Percentiles rank a stretch among this genome's conserved stretches.
Evolutionary conservation across 768 basidiomycete species (phyloP).

Genomic region (Hemileccinum impolitum): DNA sequence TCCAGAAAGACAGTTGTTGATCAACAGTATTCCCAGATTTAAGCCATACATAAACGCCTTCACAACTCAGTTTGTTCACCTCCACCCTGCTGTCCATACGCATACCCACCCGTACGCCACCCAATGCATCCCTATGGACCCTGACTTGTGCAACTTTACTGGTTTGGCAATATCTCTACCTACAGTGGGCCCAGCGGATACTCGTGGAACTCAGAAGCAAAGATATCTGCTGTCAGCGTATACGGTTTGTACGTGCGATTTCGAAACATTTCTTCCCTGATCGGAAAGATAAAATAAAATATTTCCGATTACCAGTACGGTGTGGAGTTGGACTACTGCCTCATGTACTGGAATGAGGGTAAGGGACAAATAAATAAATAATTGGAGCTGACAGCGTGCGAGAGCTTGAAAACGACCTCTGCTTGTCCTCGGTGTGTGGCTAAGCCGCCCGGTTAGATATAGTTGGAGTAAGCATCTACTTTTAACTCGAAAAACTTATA

Average conservation of each 20-base stretch:
- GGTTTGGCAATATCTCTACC: conserved; percentile 5
- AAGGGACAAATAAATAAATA: not conserved
- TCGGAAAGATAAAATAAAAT: conserved; percentile 2
- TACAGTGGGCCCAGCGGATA: not conserved
- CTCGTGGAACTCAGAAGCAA: conserved; percentile 6
- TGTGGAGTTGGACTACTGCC: not conserved
- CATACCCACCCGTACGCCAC: not conserved
- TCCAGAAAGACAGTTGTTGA: conserved; percentile 6
- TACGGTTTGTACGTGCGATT: conserved; percentile 5
- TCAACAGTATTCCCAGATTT: conserved; percentile 7
- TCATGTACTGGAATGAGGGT: not conserved
- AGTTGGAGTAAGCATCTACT: too few relatives aligned
- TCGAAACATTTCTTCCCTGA: not conserved
- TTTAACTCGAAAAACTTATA: not conserved
- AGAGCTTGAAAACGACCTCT: too few relatives aligned
- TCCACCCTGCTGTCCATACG: conserved; percentile 1
- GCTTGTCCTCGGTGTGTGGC: too few relatives aligned
- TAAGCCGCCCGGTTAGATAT: too few relatives aligned
- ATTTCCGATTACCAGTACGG: not conserved
- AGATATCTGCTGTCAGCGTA: not conserved
- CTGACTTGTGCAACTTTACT: not conserved
- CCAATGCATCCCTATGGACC: not conserved
- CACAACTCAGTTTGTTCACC: conserved; percentile 5
- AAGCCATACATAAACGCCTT: conserved; percentile 6
- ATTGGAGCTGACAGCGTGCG: not conserved